These are phyloP conservation scores for Talaromyces atroroseus DNA, from an alignment of 2,329 filamentous ascomycete genomes.

Conservation along the genomic window DNA sequence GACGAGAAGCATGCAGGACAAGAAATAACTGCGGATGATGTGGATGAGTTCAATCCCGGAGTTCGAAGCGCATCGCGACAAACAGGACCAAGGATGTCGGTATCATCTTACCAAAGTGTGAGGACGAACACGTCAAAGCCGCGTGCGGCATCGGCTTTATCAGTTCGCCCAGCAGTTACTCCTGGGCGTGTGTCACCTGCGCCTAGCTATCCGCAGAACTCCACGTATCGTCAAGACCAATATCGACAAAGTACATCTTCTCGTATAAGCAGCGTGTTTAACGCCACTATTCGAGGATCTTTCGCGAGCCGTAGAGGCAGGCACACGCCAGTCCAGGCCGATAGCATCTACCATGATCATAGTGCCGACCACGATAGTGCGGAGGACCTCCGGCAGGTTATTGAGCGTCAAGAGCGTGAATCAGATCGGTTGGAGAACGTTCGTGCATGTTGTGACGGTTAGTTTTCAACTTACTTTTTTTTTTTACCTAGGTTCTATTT, in stretches of 20 bases:
- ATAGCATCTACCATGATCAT: conserved; percentile 31
- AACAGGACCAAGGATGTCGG: conserved; percentile 52
- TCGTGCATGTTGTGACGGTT: conserved; percentile 93
- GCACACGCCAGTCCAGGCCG: conserved; percentile 25
- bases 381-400: conserved; percentile 74
- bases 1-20: conserved; percentile 52
- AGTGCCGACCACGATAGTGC: conserved; percentile 60
- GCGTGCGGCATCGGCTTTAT: conserved; percentile 34
- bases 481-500: background rate
- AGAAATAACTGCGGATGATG: conserved; percentile 55
- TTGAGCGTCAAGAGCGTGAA: conserved; percentile 62
- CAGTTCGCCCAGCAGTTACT: conserved; percentile 32
- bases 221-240: conserved; percentile 30
- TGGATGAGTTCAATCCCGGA: conserved; percentile 76
- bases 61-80: conserved; percentile 51
- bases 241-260: conserved; percentile 41
- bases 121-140: conserved; percentile 61
- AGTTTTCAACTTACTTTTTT: conserved; percentile 31
- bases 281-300: conserved; percentile 44
- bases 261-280: conserved; percentile 45
- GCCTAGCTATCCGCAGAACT: conserved; percentile 29
- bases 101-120: conserved; percentile 76
- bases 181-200: conserved; percentile 32
- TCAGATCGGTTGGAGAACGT: conserved; percentile 86
- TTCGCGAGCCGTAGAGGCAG: conserved; percentile 46